Conservation (phyloP, 2,329 filamentous ascomycete species). For the Orbilia javanica region DNA sequence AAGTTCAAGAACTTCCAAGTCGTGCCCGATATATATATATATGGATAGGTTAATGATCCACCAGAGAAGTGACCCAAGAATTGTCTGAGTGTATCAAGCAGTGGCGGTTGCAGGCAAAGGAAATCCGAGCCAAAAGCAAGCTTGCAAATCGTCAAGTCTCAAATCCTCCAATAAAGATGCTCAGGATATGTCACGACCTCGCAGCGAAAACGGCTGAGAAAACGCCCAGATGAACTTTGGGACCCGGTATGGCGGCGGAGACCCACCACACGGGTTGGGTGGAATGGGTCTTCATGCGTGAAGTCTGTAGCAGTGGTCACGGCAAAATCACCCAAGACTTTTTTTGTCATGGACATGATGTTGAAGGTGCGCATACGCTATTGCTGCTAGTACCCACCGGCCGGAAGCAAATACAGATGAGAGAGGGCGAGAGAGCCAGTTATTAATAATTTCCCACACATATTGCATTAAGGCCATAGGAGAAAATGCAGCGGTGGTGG, state of each 20-base stretch:
- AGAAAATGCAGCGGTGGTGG: constrained; percentile 1
- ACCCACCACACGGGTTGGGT: constrained; percentile 42
- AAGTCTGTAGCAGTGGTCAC: constrained; percentile 29
- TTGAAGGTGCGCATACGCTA: constrained; percentile 28
- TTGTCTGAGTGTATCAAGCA: constrained; percentile 21
- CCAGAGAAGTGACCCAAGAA: constrained; percentile 4
- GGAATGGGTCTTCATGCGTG: constrained; percentile 27
- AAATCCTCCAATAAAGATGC: constrained; percentile 44
- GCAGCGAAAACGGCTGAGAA: constrained; percentile 29
- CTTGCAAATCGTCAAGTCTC: background rate
- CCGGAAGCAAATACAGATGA: constrained; percentile 18
- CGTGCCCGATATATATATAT: background rate
- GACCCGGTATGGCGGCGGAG: constrained; percentile 32
- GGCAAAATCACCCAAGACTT: constrained; percentile 41
- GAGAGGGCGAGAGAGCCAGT: no score
- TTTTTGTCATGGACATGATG: constrained; percentile 23
- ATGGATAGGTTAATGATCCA: constrained; percentile 17
- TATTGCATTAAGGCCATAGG: constrained; percentile 39
- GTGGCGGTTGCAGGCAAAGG: constrained; percentile 21
- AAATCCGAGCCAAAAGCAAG: constrained; percentile 7
- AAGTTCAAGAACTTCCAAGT: constrained; percentile 12
- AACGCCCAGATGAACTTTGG: constrained; percentile 33
- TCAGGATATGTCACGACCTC: constrained; percentile 40
- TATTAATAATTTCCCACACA: constrained; percentile 39
- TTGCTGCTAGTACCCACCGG: constrained; percentile 30